Percentiles rank a stretch among this genome's conserved stretches.
phyloP scores from a whole-genome alignment of 768 basidiomycete genomes.

The Hemileccinum rubropunctum region DNA sequence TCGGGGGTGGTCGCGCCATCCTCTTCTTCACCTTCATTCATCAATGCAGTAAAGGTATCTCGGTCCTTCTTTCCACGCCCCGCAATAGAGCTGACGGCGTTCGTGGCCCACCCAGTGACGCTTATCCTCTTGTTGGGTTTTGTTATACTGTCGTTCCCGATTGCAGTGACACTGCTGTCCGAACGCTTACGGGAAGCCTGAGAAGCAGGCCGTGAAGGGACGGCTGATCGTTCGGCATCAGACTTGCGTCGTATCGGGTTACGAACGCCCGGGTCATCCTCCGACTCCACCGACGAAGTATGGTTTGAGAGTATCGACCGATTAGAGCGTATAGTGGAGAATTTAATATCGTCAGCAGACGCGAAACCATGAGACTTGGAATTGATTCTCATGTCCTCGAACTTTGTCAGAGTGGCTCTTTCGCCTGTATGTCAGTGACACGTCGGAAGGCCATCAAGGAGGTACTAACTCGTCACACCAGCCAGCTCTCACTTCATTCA shows the following conservation, averaged over 20 bases:
- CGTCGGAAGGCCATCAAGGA: not conserved
- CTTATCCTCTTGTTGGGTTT: conserved; percentile 40
- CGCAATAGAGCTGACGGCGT: conserved; percentile 59
- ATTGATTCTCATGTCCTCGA: conserved; percentile 21
- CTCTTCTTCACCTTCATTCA: conserved; percentile 42
- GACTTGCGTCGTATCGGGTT: conserved; percentile 39
- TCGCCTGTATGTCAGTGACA: conserved; percentile 7
- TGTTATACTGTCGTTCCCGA: conserved; percentile 33
- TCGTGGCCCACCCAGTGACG: conserved; percentile 56
- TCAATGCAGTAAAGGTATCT: conserved; percentile 58
- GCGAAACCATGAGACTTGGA: conserved; percentile 17
- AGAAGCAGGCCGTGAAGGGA: conserved; percentile 56
- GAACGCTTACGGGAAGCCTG: conserved; percentile 64
- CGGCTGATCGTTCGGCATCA: conserved; percentile 39
- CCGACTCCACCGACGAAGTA: conserved; percentile 34
- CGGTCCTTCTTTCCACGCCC: conserved; percentile 56
- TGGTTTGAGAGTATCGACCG: conserved; percentile 27
- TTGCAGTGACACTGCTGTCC: conserved; percentile 49
- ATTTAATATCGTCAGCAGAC: conserved; percentile 26
- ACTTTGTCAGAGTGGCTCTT: conserved; percentile 31
- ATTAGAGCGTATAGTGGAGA: conserved; percentile 33
- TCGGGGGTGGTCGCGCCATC: conserved; percentile 18
- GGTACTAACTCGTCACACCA: conserved; percentile 65
- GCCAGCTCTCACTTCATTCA: conserved; percentile 62
- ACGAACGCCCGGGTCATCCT: conserved; percentile 28